Evolutionary conservation across 106 monocot species (phyloP), one percentile per base, ranked within the genome.

Genomic region (Dactylorhiza incarnata): DNA sequence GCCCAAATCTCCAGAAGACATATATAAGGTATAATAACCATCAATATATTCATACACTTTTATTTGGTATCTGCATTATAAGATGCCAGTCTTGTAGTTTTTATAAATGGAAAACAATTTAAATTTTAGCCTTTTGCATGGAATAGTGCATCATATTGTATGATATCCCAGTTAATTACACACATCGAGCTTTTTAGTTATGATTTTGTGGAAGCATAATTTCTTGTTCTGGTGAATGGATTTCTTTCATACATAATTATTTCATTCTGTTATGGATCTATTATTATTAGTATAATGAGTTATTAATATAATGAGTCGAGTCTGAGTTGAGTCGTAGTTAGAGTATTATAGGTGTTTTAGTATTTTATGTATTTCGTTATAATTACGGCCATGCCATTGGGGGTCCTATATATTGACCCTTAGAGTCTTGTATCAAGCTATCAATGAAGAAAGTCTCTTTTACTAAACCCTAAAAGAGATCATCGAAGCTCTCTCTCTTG

Each of bases 1-100:
- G 71, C 86, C 97, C 4, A 99, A 99, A 83, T 91, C 94, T 72
- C 97, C 97, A 11, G 97, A 99, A 51, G 97, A 99, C 72, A 94
- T 99, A 49, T 99, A 94, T 48, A 99, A 99, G 97, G 97, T 99
- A 77, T 37, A 49, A 29, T 71, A 22, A 48, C 19, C n/a, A 48
- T 16, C 20, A 20, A 1, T 49, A 15, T 49, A 5, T 0, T 16
- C 69, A 25, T 69, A 5, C n/a, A 15, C 45, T 69, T 69, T 44
- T 69, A 46, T 69, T 12, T 66, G 45, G 14, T 68, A 44, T 17
- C 3, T 71, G 19, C 48, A 48, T 48, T 0, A 46, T 72, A 72
- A 48, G 72, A 10, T 72, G 72, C 2, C 22, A 22, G 22, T 23
- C 2, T 66, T 29, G 26, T 9, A 37, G 37, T 66, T 13, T 66